Evolutionary conservation across 169 alveolate genomes (phyloP).

Genomic region (Plasmodium reichenowi): DNA sequence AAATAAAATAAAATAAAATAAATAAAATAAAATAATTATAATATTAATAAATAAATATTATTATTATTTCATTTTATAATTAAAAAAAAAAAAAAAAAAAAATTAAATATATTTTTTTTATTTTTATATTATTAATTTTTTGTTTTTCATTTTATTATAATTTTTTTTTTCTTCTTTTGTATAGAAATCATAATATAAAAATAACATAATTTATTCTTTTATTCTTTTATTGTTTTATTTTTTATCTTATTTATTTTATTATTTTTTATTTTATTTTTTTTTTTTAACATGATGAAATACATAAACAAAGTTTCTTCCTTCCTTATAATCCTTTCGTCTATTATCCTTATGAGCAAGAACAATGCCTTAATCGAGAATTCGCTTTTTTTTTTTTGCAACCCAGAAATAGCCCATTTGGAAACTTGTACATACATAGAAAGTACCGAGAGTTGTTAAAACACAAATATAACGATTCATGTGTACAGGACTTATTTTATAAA

Average conservation of each 20-base stretch:
- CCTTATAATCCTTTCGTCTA: conserved; percentile 2
- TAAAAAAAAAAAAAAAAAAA: no score
- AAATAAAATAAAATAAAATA: no score
- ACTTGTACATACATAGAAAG: conserved; percentile 20
- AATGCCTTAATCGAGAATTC: conserved; percentile 46
- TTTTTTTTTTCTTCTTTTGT: no score
- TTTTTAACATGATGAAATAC: conserved; percentile 13
- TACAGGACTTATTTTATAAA: conserved; percentile 22
- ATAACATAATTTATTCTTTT: no score
- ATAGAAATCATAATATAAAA: no score
- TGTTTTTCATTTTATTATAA: no score
- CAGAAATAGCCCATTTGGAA: conserved; percentile 12
- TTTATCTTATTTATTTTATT: neutral
- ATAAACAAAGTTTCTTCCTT: conserved; percentile 1
- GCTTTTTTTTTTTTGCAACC: conserved; percentile 76
- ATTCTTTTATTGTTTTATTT: neutral
- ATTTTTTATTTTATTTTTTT: neutral
- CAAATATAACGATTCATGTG: conserved; percentile 24
- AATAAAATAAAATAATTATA: no score
- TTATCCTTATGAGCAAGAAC: neutral
- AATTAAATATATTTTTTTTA: no score
- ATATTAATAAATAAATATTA: no score
- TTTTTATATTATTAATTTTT: no score
- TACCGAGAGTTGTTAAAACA: conserved; percentile 17
- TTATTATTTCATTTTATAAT: no score